Base-by-base conservation (phyloP, 2,329 filamentous ascomycete species). In the Cephalotrichum gorgonifer region DNA sequence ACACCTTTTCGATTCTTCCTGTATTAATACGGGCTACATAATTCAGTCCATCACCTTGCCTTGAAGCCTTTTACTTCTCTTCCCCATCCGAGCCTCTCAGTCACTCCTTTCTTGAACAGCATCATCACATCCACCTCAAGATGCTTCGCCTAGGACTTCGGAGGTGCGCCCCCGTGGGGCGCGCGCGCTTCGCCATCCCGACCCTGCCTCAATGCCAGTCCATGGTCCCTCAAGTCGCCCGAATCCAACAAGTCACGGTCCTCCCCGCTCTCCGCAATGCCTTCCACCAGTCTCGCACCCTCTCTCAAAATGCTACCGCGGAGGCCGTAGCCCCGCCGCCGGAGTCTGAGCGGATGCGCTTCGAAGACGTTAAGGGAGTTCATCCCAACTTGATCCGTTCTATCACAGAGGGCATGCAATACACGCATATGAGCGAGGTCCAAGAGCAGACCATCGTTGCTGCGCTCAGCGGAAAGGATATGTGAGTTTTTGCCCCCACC, bases 391-490 rank as follows among this genome's bases (percentile, higher is more conserved):
- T 96, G 47, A 73, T 95, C 54, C 60, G 72, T 4, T 76, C 83
- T 25, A 81, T 98, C 57, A 85, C 78, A 2, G 57, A 76, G 5
- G 77, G 80, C 47, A 86, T 97, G 83, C 71, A 75, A 26, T 84
- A 96, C 57, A 77, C 85, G 45, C 79, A 73, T 38, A 97, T 98
- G 93, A 97, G 91, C 22, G 85, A 93, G 22, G 91, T 98, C 14
- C 93, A 98, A 66, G 75, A 80, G 44, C 77, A 83, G 62, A 95
- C 91, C 12, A 89, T 98, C 61, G 80, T 80, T 52, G 77, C 87
- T 50, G 87, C 86, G 4, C 71, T 97, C 39, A 79, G 81, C 55
- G 90, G 93, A 22, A 78, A 74, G 52, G 91, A 96, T 65, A 75
- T 95, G 86, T 91, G 76, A 71, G 85, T 69, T 49, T 14, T 12